Evolutionary conservation across 176 grass and related monocot genomes (phyloP), one percentile per base, ranked within the genome.

Genomic region (Triticum dicoccoides): DNA sequence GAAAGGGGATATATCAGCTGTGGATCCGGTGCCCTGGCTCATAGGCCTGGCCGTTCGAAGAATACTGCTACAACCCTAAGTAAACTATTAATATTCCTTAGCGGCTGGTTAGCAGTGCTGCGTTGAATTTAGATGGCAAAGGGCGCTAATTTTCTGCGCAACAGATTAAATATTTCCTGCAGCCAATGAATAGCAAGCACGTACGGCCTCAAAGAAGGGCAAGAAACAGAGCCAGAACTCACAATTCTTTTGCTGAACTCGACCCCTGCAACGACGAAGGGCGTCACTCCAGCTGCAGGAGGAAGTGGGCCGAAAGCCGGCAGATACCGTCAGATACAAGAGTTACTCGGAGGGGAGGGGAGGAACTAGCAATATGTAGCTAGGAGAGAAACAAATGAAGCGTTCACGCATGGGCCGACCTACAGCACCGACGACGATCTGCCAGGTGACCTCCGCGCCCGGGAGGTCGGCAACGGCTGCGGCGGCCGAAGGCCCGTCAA

Each of bases 191-290:
- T 45, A 51, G 73, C 37, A 35, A 73, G 69, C 9, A 71, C 27
- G 27, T 27, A 27, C 27, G 27, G 27, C 5, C 37, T 58, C 65
- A 32, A 9, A 85, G 24, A 41, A 54, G 61, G 24, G 59, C 12
- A 11, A 61, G 14, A 25, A 59, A 67, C 69, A 42, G 30, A 11
- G 23, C 47, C 10, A n/a, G 39, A 20, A 88, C 96, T 91, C 78
- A 96, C 96, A 76, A 98, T 98, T 80, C 94, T 90, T 77, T 98
- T 96, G 87, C 97, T 3, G 77, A 98, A 98, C 85, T 96, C 97
- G 47, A 98, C 74, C 17, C 93, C 93, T 56, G 94, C 97, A 17
- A 98, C 86, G 8, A 90, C 78, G 76, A 98, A 98, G 10, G 96
- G 96, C 69, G 88, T 91, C 56, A 78, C 81, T 86, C 97, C 97